A percentile compares a stretch with the other conserved stretches of the same genome.
Evolutionary conservation across 768 basidiomycete genomes (phyloP).

Genomic region (Serendipita sp.): DNA sequence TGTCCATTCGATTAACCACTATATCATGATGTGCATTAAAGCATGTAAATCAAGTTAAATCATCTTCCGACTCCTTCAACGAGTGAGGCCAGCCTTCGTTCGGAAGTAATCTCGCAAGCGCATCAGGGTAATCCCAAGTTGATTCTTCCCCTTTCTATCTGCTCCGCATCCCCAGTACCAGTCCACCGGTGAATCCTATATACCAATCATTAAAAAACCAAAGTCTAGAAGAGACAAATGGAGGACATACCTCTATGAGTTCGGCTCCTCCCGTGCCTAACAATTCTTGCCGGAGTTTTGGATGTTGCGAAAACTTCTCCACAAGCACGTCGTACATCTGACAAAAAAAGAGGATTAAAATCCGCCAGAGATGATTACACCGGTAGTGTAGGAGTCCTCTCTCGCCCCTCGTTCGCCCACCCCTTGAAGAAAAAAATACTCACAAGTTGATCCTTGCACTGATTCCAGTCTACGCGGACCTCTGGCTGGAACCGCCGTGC

Average conservation of each 20-base stretch:
- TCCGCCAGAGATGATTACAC: too few relatives aligned
- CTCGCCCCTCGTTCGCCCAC: not conserved
- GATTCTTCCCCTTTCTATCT: constrained; percentile 11
- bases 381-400: not conserved
- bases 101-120: constrained; percentile 7
- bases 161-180: constrained; percentile 12
- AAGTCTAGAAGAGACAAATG: not conserved
- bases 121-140: constrained; percentile 13
- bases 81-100: not conserved
- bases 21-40: too few relatives aligned
- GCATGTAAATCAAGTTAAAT: too few relatives aligned
- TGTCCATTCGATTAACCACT: too few relatives aligned
- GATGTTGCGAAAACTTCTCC: constrained; percentile 12
- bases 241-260: constrained; percentile 10
- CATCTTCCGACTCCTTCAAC: too few relatives aligned
- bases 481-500: constrained; percentile 7
- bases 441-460: constrained; percentile 10
- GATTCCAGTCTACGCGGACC: constrained; percentile 9
- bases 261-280: constrained; percentile 9
- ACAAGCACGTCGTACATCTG: constrained; percentile 13
- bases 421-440: not conserved
- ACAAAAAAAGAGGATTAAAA: not conserved
- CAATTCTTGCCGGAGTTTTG: constrained; percentile 7
- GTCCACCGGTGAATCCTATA: constrained; percentile 7
- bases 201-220: not conserved